phyloP scores from a whole-genome alignment of 208 protist species.

The Endotrypanum monterogeii region DNA sequence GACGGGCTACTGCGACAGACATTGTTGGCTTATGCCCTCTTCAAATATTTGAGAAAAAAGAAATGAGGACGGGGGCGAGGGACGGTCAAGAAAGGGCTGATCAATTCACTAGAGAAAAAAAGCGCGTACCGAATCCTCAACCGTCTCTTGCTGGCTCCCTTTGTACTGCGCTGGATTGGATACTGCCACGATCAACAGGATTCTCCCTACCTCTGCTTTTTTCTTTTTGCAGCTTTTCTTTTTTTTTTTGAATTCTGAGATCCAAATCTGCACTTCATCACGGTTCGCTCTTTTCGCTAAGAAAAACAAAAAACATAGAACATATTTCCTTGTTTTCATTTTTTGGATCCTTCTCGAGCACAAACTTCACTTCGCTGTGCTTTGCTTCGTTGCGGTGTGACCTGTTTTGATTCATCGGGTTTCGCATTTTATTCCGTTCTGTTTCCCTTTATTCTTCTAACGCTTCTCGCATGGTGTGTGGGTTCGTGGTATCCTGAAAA shows the following conservation, averaged over 20 bases:
- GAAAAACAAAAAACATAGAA: not conserved
- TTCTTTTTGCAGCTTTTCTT: constrained; percentile 2
- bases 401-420: not conserved
- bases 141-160: not conserved
- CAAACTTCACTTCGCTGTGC: not conserved
- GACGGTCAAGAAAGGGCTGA: no score
- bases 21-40: not conserved
- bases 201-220: constrained; percentile 8
- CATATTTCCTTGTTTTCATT: not conserved
- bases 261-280: not conserved
- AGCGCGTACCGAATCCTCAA: not conserved
- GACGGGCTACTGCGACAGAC: not conserved
- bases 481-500: not conserved
- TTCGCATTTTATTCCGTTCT: not conserved
- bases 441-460: not conserved
- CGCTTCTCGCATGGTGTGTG: not conserved
- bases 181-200: not conserved
- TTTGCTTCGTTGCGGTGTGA: not conserved
- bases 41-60: not conserved
- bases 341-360: not conserved
- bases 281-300: not conserved
- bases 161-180: not conserved
- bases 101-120: not conserved
- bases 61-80: no score
- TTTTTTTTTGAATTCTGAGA: no score